phyloP scores from a whole-genome alignment of 352 stramenopile species.

The Phytophthora megakarya region DNA sequence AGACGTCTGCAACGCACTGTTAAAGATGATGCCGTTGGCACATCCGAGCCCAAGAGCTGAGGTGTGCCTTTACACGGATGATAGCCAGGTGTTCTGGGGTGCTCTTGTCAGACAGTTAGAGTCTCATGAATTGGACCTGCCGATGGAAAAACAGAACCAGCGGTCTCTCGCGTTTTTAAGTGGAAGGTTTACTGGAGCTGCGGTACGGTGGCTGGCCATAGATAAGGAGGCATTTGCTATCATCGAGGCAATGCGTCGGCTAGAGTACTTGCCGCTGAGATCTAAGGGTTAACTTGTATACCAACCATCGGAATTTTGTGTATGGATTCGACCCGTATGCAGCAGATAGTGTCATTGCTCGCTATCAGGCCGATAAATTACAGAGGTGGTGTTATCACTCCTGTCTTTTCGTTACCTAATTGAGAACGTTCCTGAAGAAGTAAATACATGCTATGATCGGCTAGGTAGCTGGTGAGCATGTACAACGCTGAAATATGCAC shows the following conservation, averaged over 20 bases:
- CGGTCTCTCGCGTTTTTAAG: not conserved
- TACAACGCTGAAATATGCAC: too few species aligned
- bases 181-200: constrained; percentile 1
- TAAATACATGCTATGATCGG: constrained; percentile 12
- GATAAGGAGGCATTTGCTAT: constrained; percentile 33
- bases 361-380: constrained; percentile 18
- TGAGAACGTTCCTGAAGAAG: constrained; percentile 14
- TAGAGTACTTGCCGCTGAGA: constrained; percentile 19
- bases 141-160: not conserved
- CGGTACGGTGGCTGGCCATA: constrained; percentile 16
- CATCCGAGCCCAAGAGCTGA: not conserved
- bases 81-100: constrained; percentile 1
- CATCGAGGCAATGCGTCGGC: constrained; percentile 1
- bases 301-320: constrained; percentile 26
- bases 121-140: not conserved
- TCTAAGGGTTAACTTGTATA: constrained; percentile 24
- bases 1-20: not conserved
- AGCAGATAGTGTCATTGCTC: not conserved
- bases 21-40: constrained; percentile 26
- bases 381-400: constrained; percentile 19
- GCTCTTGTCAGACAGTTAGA: not conserved
- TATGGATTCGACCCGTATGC: constrained; percentile 23
- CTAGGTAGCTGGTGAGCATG: not conserved
- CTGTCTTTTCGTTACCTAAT: constrained; percentile 17
- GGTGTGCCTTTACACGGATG: constrained; percentile 8